A percentile compares a stretch with the other conserved stretches of the same genome.
phyloP scores from a whole-genome alignment of 2,329 filamentous ascomycete species.

The Stagonosporopsis tanaceti region DNA sequence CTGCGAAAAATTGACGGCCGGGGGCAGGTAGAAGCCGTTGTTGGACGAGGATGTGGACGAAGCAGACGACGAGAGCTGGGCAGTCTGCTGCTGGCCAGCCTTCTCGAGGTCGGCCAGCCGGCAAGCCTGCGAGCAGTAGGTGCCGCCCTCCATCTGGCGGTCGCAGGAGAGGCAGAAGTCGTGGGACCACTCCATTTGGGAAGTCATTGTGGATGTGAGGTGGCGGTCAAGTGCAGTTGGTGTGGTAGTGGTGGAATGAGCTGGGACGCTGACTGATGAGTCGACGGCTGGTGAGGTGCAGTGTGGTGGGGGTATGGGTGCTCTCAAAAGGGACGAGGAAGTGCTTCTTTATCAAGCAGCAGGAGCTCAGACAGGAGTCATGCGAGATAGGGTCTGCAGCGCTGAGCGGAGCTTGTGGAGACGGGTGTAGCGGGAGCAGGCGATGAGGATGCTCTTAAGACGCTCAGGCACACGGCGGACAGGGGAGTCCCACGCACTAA shows the following conservation, averaged over 20 bases:
- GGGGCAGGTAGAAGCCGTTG: constrained; percentile 71
- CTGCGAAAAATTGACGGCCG: constrained; percentile 77
- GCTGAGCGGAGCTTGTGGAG: constrained; percentile 33
- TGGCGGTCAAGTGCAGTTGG: constrained; percentile 1
- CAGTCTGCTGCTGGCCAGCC: constrained; percentile 54
- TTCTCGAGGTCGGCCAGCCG: constrained; percentile 86
- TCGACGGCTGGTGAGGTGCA: constrained; percentile 12
- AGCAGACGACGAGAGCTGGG: constrained; percentile 62
- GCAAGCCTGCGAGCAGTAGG: constrained; percentile 94
- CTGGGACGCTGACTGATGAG: constrained; percentile 8
- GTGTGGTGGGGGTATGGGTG: constrained; percentile 1
- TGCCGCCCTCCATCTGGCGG: constrained; percentile 77
- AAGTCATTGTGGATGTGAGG: constrained; percentile 41
- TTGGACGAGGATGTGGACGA: constrained; percentile 60
- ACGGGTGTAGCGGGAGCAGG: constrained; percentile 33
- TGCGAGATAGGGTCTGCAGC: constrained; percentile 27
- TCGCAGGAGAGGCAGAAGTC: constrained; percentile 96
- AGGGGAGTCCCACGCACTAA: constrained; percentile 31
- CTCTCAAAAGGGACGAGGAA: constrained; percentile 7
- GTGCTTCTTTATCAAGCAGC: constrained; percentile 10
- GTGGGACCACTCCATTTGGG: constrained; percentile 75
- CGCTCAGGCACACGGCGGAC: constrained; percentile 35
- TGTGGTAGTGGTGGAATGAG: constrained; percentile 9
- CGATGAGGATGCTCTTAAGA: constrained; percentile 39
- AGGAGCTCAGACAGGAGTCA: constrained; percentile 29